Conservation (phyloP, 495 filamentous ascomycete genomes). For the Lasiosphaeris hirsuta region DNA sequence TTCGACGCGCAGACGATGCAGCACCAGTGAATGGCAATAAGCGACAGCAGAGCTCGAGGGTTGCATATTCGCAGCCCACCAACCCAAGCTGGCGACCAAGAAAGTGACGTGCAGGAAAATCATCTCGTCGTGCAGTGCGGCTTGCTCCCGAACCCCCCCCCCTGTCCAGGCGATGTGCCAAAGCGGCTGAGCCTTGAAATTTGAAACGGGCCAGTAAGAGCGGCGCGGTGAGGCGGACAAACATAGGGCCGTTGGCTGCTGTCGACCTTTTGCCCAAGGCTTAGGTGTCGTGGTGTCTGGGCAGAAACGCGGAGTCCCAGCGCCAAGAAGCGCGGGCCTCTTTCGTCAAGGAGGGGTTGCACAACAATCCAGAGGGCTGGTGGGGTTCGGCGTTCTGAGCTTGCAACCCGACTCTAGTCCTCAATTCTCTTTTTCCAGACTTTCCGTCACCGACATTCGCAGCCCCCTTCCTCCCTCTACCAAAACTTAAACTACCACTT, state of each 20-base stretch:
- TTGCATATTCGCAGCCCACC: neutral
- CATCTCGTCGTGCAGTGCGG: constrained; percentile 1
- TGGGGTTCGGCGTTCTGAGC: constrained; percentile 37
- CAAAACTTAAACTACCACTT: constrained; percentile 17
- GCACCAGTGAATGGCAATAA: neutral
- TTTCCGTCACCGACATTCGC: constrained; percentile 26
- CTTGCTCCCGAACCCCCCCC: too few species aligned
- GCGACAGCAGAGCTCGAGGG: neutral
- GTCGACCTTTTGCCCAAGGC: neutral
- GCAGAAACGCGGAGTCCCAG: constrained; percentile 8
- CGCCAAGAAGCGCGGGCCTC: neutral
- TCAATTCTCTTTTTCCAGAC: constrained; percentile 33
- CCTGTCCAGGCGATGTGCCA: neutral
- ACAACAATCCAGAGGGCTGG: constrained; percentile 39
- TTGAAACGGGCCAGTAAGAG: too few species aligned
- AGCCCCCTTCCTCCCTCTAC: neutral
- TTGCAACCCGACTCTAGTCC: constrained; percentile 31
- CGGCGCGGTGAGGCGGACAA: too few species aligned
- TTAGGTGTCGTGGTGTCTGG: neutral
- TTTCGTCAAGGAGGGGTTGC: constrained; percentile 27
- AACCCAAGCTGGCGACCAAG: neutral
- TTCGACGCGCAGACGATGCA: neutral
- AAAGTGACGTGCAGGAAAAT: constrained; percentile 19
- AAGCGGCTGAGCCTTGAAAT: neutral
- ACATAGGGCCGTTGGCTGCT: neutral